Evolutionary conservation across 2,329 filamentous ascomycete species (phyloP), one percentile per base, ranked within the genome.

Genomic region (Hypoxylon sp.): DNA sequence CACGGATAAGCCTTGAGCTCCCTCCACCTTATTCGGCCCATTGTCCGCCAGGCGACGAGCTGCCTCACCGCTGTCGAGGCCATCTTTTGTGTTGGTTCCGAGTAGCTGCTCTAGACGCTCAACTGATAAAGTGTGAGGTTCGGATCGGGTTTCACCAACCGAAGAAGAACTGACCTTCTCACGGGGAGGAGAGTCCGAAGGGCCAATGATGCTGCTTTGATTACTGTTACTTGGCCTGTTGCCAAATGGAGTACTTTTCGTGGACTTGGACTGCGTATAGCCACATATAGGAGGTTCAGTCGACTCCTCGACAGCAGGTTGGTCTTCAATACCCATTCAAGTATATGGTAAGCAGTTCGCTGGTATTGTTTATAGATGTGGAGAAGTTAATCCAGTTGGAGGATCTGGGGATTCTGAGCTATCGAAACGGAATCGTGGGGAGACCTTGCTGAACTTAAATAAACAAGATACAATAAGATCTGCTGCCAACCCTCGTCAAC

Each of bases 21-120:
- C 82, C 72, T 87, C 82, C 75, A 90, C 82, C 68, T 80, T 80
- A 75, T 91, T 91, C 63, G 81, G 79, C 62, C 87, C 88, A 80
- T 89, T 76, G 67, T 79, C 77, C 70, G 73, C 72, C 66, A 90
- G 78, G 69, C 87, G 87, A 74, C 77, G 76, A 71, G 80, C 78
- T 58, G 86, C 87, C 70, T 89, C 86, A 61, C 75, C 68, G 64
- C 70, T 73, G 68, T 77, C 79, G 73, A 90, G 78, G 67, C 87
- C 87, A 86, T 87, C 66, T 46, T 75, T 67, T 54, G 72, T 60
- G 61, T 75, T 68, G 55, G 78, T 77, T 50, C 70, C 66, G 62
- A 80, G 70, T 37, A 67, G 59, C 20, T 51, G 51, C 50, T 68
- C 67, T 60, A 72, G 57, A 51, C 67, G 59, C 46, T 51, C 49